Evolutionary conservation across 169 alveolate genomes (phyloP), one percentile per base, ranked within the genome.

Genomic region (Cryptosporidium felis): DNA sequence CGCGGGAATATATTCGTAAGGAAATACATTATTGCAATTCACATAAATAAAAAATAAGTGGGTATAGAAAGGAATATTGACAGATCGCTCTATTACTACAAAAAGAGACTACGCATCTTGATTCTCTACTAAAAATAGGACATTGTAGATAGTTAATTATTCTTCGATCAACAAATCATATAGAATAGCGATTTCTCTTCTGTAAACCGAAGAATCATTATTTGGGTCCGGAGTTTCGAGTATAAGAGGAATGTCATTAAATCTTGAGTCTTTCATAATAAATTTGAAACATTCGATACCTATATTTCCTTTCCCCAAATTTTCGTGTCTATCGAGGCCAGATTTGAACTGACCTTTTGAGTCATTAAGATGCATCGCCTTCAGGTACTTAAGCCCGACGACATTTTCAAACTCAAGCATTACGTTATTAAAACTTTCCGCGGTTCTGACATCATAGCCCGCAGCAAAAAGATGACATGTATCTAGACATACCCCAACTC

Each of bases 391-490:
- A 62, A 91, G 82, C 30, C 96, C 96, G 30, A 94, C 93, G 16
- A 89, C 60, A 18, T 65, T 28, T 28, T 93, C 95, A 62, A 94
- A 94, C 44, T 91, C 59, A 47, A 91, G 62, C 95, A 94, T 92
- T 14, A 94, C 96, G 21, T 62, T 59, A 51, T 92, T 93, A 47
- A 94, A 94, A 36, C 81, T 88, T 18, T 88, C 94, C 42, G 53
- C 85, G 5, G 96, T 91, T 36, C 95, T 89, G 38, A 94, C 92
- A 88, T 94, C 95, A 89, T 91, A 93, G 0, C 97, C 97, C 4
- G 97, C 97, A 21, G 97, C 96, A 47, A 93, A 94, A 5, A 94
- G 93, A 56, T 94, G 97, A 53, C 97, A 94, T n/a, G 97, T 94
- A 53, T 94, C 97, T 16, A 94, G 91, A 61, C 97, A 94, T 21